Base-by-base conservation (phyloP, 192 early-diverging fungal species). In the Powellomyces hirtus region DNA sequence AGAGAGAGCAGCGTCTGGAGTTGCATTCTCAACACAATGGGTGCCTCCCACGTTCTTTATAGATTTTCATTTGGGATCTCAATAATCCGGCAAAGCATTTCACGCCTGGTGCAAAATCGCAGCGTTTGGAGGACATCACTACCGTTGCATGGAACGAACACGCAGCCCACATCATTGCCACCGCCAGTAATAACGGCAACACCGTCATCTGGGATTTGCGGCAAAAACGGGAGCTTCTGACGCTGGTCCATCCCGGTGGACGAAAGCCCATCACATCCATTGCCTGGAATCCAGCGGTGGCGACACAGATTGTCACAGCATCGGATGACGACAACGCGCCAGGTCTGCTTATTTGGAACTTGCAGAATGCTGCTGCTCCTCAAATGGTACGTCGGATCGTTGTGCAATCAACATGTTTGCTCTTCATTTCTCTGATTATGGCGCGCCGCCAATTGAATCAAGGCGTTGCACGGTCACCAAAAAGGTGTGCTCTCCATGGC, bases 171-270 rank as follows among this genome's bases (percentile, higher is more conserved):
- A 99, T 99, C 71, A 81, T 99, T 62, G 97, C 93, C 10, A 92
- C 91, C 4, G 91, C 91, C 8, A 91, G 89, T 40, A 92, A 89
- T 59, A 94, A 94, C 56, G 95, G 97, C 42, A 83, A 92, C 65
- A 93, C 94, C 22, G 95, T 96, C 30, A 88, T 99, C 8, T 99
- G 95, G 95, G 97, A 99, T 85, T 81, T 99, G 63, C 83, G 91
- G 46, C 88, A 89, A 46, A 81, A 90, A 45, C 87, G 90, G 40
- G 94, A 99, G 67, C 84, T 96, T 30, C 89, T 96, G 46, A 78
- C 84, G 35, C 83, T 99, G 63, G 76, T 60, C 27, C 79, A 79
- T 71, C 84, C 82, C 44, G 83, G 82, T 31, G 85, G 84, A 16
- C 81, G 94, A 38, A 87, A 85, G 50, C 90, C 90, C 11, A 89